Base-by-base conservation (phyloP, 495 filamentous ascomycete species). In the Neurospora sp. region DNA sequence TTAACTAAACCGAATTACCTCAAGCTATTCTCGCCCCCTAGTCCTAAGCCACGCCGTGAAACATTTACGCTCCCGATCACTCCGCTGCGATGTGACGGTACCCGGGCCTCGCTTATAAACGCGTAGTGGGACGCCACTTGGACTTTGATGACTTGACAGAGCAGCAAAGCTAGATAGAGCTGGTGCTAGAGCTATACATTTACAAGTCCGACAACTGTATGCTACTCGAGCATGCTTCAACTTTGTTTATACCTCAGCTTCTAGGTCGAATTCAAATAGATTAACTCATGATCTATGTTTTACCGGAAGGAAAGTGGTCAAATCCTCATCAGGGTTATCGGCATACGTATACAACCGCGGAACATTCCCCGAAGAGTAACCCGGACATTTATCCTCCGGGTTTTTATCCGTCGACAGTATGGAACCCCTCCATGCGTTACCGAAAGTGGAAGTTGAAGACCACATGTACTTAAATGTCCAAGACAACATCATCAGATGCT, bases 371-470 rank as follows among this genome's bases (percentile, higher is more conserved):
- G 54, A 62, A 35, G 54, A 62, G 54, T 35, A 62, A 62, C 27
- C 54, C 54, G 54, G 54, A 35, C 54, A 18, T 9, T 62, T 31
- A 62, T 62, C 27, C 54, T 62, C 54, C 54, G 54, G 54, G 27
- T 4, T 62, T 62, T 35, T 31, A 62, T 31, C 27, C 27, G 27
- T 11, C 2, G 11, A 16, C 27, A 18, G 12, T 14, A 62, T 18
- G 14, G 10, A 2, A 62, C 54, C 54, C 27, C 54, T 62, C 54
- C 5, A 35, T 62, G 6, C 12, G 3, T 62, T 16, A 35, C 12
- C 54, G 1, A 7, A 62, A 31, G 12, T 16, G 54, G 54, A 9
- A 35, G 54, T 9, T 16, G 54, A 62, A 27, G 12, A 35, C 54
- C 27, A 62, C 54, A 62, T 35, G 27, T 62, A 35, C 8, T 62